These are phyloP conservation scores for Coelastrella sp. DNA, from an alignment of 139 green algal genomes.

Conservation along the genomic window DNA sequence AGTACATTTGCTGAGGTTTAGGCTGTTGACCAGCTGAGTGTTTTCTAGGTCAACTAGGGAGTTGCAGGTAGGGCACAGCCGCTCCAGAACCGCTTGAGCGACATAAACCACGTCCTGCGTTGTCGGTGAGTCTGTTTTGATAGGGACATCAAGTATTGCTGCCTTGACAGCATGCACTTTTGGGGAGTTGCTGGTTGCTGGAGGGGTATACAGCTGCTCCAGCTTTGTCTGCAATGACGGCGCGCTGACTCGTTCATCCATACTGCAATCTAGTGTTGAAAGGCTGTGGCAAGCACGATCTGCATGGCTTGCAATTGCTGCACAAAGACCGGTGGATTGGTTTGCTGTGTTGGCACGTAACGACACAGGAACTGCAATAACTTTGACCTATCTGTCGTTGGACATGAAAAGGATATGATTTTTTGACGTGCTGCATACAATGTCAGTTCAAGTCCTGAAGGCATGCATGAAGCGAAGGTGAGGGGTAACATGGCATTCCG, in stretches of 20 bases:
- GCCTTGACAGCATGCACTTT: not conserved
- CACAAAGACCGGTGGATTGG: not conserved
- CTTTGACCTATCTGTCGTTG: no score
- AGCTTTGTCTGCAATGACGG: slow-evolving; percentile 1
- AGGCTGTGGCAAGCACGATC: no score
- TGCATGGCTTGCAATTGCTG: no score
- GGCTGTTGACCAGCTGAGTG: not conserved
- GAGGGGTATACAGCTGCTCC: slow-evolving; percentile 20
- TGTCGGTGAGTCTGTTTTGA: not conserved
- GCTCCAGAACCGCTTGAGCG: not conserved
- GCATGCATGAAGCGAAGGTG: no score
- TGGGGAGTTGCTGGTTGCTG: not conserved
- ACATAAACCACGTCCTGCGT: slow-evolving; percentile 21
- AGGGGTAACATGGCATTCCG: no score
- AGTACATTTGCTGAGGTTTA: not conserved
- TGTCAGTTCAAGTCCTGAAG: no score
- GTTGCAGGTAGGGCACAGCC: not conserved
- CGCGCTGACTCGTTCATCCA: not conserved
- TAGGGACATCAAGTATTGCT: slow-evolving; percentile 8
- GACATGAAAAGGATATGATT: no score
- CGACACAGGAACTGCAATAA: not conserved
- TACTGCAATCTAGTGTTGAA: no score
- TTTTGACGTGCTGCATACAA: no score
- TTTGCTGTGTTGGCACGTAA: slow-evolving; percentile 24
- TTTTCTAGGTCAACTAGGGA: slow-evolving; percentile 1